Conservation (phyloP, 192 early-diverging fungal species). For the Lobosporangium transversale region DNA sequence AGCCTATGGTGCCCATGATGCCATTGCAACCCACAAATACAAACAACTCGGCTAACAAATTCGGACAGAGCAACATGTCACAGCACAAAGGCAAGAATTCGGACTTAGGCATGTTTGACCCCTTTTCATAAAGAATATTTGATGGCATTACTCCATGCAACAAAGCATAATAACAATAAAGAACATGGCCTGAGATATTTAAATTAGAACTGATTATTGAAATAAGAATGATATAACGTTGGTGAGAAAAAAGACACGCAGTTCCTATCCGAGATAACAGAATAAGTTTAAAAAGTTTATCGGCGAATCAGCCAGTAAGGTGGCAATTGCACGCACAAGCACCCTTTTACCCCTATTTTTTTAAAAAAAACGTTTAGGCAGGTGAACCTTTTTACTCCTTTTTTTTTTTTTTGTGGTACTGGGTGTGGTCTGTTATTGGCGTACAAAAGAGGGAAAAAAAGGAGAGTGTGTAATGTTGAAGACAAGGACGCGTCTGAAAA, state of each 20-base stretch:
- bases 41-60: conserved; percentile 6
- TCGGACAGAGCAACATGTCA: conserved; percentile 7
- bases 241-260: background rate
- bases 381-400: conserved; percentile 5
- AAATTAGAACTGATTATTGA: too few species aligned
- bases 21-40: conserved; percentile 40
- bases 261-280: background rate
- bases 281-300: background rate
- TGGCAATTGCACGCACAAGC: too few species aligned
- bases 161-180: background rate
- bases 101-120: conserved; percentile 52
- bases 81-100: conserved; percentile 49
- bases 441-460: background rate
- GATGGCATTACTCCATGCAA: too few species aligned
- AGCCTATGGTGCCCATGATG: conserved; percentile 41
- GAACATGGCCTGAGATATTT: too few species aligned
- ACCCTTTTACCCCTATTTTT: conserved; percentile 12
- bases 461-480: too few species aligned
- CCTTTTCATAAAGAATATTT: conserved; percentile 30
- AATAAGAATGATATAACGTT: too few species aligned
- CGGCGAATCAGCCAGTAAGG: background rate
- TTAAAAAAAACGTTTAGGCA: background rate
- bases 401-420: background rate
- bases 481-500: too few species aligned
- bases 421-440: background rate